Evolutionary conservation across 768 basidiomycete genomes (phyloP).

Genomic region (Rhizopogon roseolus): DNA sequence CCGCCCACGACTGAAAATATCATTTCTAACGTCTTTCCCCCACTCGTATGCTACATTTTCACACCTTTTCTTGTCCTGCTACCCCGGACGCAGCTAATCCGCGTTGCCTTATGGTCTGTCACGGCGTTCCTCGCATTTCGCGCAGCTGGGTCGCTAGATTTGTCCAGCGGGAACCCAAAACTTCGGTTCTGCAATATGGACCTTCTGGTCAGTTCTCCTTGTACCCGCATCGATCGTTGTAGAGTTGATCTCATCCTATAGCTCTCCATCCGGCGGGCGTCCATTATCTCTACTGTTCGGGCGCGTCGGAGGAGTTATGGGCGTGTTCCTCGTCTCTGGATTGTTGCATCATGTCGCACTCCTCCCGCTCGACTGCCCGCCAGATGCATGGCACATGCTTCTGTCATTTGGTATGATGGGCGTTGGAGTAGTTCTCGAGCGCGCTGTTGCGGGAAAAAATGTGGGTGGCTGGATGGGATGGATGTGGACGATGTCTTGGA

Average conservation of each 20-base stretch:
- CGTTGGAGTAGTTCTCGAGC: conserved; percentile 45
- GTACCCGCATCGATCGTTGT: background rate
- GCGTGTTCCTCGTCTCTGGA: conserved; percentile 53
- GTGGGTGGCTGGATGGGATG: conserved; percentile 27
- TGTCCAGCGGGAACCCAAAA: background rate
- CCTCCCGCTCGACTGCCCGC: conserved; percentile 44
- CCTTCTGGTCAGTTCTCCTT: conserved; percentile 6
- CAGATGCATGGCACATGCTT: conserved; percentile 36
- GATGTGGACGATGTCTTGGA: conserved; percentile 31
- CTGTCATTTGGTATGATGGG: conserved; percentile 56
- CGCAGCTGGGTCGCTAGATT: conserved; percentile 21
- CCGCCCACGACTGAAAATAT: conserved; percentile 30
- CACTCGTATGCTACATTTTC: conserved; percentile 30
- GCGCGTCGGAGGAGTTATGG: conserved; percentile 43
- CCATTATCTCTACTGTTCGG: conserved; percentile 38
- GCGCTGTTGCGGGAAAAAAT: conserved; percentile 16
- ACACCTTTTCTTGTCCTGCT: no score
- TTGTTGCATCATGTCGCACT: conserved; percentile 48
- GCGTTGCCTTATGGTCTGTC: no score
- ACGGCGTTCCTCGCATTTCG: no score
- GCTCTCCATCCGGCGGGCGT: conserved; percentile 20
- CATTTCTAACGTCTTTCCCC: conserved; percentile 33
- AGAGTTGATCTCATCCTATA: background rate
- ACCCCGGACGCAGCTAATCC: no score
- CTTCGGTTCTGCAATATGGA: conserved; percentile 2